Conservation (phyloP, 2,329 filamentous ascomycete species). For the Aspergillus sp. region DNA sequence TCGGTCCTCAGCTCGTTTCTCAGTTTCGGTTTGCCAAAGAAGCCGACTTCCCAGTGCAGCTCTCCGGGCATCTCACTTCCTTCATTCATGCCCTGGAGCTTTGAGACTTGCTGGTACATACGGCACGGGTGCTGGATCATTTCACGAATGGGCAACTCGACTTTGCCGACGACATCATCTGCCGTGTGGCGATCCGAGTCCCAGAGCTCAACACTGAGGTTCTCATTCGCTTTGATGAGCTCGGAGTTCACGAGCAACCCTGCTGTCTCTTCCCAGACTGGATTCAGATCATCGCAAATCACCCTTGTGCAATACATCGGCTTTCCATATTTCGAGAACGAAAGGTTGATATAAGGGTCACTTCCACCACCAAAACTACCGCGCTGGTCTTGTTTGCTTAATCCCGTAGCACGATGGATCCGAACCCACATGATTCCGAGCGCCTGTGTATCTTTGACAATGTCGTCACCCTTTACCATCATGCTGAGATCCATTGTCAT, state of each 20-base stretch:
- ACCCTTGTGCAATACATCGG: constrained; percentile 97
- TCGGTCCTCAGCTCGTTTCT: constrained; percentile 80
- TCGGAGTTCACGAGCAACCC: constrained; percentile 85
- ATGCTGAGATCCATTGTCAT: constrained; percentile 89
- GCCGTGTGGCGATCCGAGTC: constrained; percentile 90
- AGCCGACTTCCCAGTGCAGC: constrained; percentile 94
- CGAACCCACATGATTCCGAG: constrained; percentile 89
- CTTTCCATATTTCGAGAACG: constrained; percentile 95
- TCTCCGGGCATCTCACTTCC: constrained; percentile 89
- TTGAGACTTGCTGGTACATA: constrained; percentile 88
- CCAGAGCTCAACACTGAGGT: constrained; percentile 91
- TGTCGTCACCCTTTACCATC: constrained; percentile 85
- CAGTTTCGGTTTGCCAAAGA: constrained; percentile 88
- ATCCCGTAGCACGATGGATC: constrained; percentile 80
- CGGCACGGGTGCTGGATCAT: constrained; percentile 91
- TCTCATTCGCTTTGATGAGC: constrained; percentile 89
- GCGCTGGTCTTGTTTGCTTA: constrained; percentile 87
- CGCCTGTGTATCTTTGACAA: constrained; percentile 81
- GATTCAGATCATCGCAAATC: constrained; percentile 91
- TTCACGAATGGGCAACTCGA: constrained; percentile 90
- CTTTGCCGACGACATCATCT: constrained; percentile 92
- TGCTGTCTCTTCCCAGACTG: constrained; percentile 84
- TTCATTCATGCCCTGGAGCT: constrained; percentile 76
- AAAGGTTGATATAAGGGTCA: constrained; percentile 92
- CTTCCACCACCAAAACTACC: constrained; percentile 84